A percentile compares a stretch with the other conserved stretches of the same genome.
Conservation (phyloP, 2,329 filamentous ascomycete species). For the Penicillium polonicum region DNA sequence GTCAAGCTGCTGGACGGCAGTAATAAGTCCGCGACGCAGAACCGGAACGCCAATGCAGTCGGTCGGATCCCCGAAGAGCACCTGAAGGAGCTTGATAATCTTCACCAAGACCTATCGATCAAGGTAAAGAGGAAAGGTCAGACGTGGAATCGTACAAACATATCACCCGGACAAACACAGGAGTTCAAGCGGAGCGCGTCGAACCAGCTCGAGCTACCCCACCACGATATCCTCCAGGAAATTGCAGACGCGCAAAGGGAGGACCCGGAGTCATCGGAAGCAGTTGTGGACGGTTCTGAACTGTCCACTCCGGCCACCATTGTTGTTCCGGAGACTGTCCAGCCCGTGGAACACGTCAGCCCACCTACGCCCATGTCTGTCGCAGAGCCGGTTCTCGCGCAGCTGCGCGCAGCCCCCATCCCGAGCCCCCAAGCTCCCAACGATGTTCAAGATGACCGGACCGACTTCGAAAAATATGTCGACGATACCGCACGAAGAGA, state of each 20-base stretch:
- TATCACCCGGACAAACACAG: slow-evolving; percentile 17
- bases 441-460: slow-evolving; percentile 28
- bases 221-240: slow-evolving; percentile 16
- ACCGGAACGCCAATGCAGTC: slow-evolving; percentile 29
- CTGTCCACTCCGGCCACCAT: slow-evolving; percentile 10
- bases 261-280: slow-evolving; percentile 16
- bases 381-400: slow-evolving; percentile 27
- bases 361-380: slow-evolving; percentile 31
- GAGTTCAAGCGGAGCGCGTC: slow-evolving; percentile 20
- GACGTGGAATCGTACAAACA: slow-evolving; percentile 32
- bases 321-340: slow-evolving; percentile 9
- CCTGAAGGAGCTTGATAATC: slow-evolving; percentile 42
- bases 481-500: slow-evolving; percentile 37
- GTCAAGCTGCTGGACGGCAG: slow-evolving; percentile 44
- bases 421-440: slow-evolving; percentile 11
- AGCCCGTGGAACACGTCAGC: slow-evolving; percentile 9
- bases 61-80: slow-evolving; percentile 44
- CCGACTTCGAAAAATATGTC: slow-evolving; percentile 45
- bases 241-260: slow-evolving; percentile 13
- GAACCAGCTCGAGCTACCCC: slow-evolving; percentile 23
- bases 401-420: slow-evolving; percentile 19
- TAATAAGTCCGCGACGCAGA: slow-evolving; percentile 23
- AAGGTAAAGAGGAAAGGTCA: slow-evolving; percentile 40
- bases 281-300: slow-evolving; percentile 16
- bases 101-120: slow-evolving; percentile 41